These are phyloP conservation scores for Lactarius vividus DNA, from an alignment of 768 basidiomycete species.

Conservation along the genomic window DNA sequence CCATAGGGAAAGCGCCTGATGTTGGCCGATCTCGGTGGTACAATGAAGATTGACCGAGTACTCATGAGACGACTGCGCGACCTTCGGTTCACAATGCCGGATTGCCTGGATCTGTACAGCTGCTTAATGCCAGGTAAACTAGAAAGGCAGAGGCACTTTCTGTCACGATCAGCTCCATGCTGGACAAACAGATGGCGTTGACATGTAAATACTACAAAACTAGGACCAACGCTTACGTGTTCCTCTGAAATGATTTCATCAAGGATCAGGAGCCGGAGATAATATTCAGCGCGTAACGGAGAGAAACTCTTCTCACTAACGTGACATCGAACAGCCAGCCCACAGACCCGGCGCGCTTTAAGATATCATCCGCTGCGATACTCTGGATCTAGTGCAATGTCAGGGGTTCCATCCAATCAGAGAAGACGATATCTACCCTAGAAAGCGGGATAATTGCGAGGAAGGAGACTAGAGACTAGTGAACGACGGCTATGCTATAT, in stretches of 20 bases:
- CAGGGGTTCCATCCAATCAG: neutral
- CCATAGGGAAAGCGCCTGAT: neutral
- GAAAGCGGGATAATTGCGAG: constrained; percentile 82
- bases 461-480: constrained; percentile 54
- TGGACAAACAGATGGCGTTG: constrained; percentile 19
- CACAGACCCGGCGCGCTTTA: constrained; percentile 76
- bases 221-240: constrained; percentile 29
- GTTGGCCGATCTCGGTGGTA: neutral
- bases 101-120: constrained; percentile 44
- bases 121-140: constrained; percentile 17
- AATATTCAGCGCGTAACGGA: neutral
- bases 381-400: constrained; percentile 54
- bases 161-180: constrained; percentile 44
- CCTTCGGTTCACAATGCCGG: constrained; percentile 41
- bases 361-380: constrained; percentile 84
- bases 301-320: constrained; percentile 42
- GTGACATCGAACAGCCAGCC: constrained; percentile 85
- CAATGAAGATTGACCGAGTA: neutral
- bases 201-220: neutral
- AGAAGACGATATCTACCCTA: constrained; percentile 45
- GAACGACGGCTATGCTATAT: neutral
- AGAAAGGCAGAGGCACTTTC: constrained; percentile 30
- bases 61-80: constrained; percentile 47
- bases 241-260: constrained; percentile 27
- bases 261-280: neutral